phyloP scores from a whole-genome alignment of 1,284 basidiomycete genomes.

The Boletus sp. region DNA sequence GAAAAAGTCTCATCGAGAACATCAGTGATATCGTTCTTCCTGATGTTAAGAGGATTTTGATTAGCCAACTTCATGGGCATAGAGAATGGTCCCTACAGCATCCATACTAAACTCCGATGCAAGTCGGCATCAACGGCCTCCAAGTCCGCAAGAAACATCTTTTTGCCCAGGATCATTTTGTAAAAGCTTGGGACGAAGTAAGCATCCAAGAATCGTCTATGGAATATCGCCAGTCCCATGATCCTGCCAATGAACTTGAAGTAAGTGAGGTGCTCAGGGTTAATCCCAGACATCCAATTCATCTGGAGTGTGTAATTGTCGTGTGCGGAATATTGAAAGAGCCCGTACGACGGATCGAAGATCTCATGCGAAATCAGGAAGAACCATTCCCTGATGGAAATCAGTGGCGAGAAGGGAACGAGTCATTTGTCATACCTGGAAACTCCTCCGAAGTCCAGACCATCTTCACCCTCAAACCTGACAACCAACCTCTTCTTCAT shows the following conservation, averaged over 20 bases:
- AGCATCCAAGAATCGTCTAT: constrained; percentile 96
- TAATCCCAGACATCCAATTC: constrained; percentile 95
- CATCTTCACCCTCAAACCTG: constrained; percentile 98
- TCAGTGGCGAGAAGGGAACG: constrained; percentile 1
- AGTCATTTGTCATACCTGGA: constrained; percentile 60
- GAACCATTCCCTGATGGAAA: constrained; percentile 86
- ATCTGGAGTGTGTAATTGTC: constrained; percentile 99
- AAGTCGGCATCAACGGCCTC: constrained; percentile 90
- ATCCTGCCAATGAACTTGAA: constrained; percentile 99
- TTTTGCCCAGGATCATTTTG: constrained; percentile 96
- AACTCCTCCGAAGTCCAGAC: constrained; percentile 96
- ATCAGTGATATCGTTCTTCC: constrained; percentile 93
- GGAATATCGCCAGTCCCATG: constrained; percentile 95
- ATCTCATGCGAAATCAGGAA: constrained; percentile 99
- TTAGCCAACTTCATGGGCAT: constrained; percentile 7
- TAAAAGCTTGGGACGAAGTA: constrained; percentile 99
- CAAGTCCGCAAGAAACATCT: constrained; percentile 79
- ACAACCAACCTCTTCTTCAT: constrained; percentile 97
- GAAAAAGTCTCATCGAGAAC: constrained; percentile 95
- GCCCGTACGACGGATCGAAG: constrained; percentile 98
- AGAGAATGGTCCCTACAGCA: constrained; percentile 64
- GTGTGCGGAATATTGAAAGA: constrained; percentile 99
- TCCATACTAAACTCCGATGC: constrained; percentile 92
- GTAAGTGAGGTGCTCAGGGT: constrained; percentile 98
- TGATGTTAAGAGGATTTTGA: constrained; percentile 28